Percentiles rank a stretch among this genome's conserved stretches.
Evolutionary conservation across 805 yeast genomes (phyloP).

Genomic region (Pichia phayaonensis): DNA sequence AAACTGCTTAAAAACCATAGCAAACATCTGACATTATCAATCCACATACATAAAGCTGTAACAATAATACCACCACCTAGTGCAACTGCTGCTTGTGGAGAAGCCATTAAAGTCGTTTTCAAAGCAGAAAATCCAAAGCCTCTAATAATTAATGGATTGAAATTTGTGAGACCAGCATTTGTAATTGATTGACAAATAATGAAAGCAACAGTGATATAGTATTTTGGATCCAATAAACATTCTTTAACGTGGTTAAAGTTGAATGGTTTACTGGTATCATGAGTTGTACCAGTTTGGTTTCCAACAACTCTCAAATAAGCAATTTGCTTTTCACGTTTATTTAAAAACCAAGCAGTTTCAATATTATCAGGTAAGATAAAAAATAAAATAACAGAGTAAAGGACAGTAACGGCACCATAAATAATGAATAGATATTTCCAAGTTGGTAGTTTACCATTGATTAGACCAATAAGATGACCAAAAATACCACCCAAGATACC

Average conservation of each 20-base stretch:
- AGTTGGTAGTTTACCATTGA: conserved; percentile 34
- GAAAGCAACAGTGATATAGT: conserved; percentile 29
- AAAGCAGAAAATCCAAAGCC: conserved; percentile 10
- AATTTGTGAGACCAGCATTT: conserved; percentile 9
- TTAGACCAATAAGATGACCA: conserved; percentile 41
- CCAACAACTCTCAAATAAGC: conserved; percentile 1
- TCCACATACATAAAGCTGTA: conserved; percentile 5
- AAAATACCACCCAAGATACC: conserved; percentile 33
- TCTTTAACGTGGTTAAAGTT: conserved; percentile 38
- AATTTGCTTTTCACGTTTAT: conserved; percentile 30
- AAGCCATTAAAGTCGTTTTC: conserved; percentile 17
- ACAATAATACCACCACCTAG: conserved; percentile 19
- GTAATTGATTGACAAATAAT: conserved; percentile 22
- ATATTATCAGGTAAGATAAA: conserved; percentile 42
- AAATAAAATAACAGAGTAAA: conserved; percentile 21
- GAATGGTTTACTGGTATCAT: conserved; percentile 33
- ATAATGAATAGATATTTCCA: conserved; percentile 60
- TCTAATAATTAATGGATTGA: conserved; percentile 8
- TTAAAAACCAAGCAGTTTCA: conserved; percentile 35
- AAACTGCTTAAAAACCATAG: conserved; percentile 7
- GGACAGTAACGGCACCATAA: conserved; percentile 51
- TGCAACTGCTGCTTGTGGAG: conserved; percentile 33
- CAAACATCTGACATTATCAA: conserved; percentile 7
- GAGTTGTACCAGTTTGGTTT: conserved; percentile 1
- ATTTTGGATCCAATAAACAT: conserved; percentile 35